Percentiles rank a stretch among this genome's conserved stretches.
Conservation (phyloP, 2,329 filamentous ascomycete genomes). For the Graphilbum sp. region DNA sequence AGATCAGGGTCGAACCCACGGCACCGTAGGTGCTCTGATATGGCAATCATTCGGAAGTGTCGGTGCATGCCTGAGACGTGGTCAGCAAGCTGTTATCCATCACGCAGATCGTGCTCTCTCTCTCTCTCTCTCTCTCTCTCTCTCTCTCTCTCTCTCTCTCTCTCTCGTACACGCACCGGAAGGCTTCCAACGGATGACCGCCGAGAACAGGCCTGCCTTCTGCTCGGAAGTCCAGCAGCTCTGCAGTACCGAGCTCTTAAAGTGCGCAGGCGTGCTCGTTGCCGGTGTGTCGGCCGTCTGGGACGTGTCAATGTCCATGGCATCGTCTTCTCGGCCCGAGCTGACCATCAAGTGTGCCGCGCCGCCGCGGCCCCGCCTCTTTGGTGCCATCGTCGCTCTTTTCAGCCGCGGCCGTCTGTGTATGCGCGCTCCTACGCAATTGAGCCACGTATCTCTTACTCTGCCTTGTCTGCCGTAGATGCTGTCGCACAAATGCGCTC, state of each 20-base stretch:
- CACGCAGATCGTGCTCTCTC: no score
- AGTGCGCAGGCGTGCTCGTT: conserved; percentile 9
- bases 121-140: neutral
- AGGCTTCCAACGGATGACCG: conserved; percentile 89
- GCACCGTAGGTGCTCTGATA: conserved; percentile 63
- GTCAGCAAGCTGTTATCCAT: neutral
- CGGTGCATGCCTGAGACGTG: conserved; percentile 60
- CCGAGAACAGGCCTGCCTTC: conserved; percentile 82
- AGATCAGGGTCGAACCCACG: conserved; percentile 60
- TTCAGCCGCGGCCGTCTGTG: neutral
- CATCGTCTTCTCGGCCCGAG: conserved; percentile 36
- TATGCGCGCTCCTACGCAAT: no score
- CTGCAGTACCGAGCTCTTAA: conserved; percentile 18
- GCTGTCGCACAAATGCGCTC: neutral
- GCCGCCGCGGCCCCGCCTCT: conserved; percentile 46
- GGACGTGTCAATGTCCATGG: conserved; percentile 42
- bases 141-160: neutral
- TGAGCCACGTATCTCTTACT: no score
- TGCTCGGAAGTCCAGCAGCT: conserved; percentile 94
- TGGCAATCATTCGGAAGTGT: conserved; percentile 81
- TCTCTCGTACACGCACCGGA: conserved; percentile 38
- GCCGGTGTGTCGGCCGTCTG: conserved; percentile 33
- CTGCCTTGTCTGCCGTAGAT: neutral
- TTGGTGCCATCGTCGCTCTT: conserved; percentile 37
- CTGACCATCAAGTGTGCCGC: conserved; percentile 20